Evolutionary conservation across 169 alveolate genomes (phyloP).

Genomic region (Babesia microti): DNA sequence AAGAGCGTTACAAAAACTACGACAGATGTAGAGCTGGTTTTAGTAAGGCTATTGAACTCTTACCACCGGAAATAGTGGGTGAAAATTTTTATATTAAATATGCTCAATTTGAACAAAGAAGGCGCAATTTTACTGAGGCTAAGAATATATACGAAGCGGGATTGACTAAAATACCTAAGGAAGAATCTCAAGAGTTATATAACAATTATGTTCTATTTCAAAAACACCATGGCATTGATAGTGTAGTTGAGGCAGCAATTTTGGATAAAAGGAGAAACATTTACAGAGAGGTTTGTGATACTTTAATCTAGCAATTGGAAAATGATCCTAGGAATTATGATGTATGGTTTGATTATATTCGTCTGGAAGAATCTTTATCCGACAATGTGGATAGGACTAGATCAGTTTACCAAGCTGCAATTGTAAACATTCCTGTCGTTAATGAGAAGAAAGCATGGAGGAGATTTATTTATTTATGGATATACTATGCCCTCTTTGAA

Average conservation of each 20-base stretch:
- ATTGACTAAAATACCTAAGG: constrained; percentile 79
- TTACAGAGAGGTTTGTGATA: constrained; percentile 49
- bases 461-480: constrained; percentile 84
- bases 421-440: constrained; percentile 81
- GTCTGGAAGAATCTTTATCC: constrained; percentile 82
- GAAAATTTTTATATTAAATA: constrained; percentile 85
- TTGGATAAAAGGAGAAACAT: constrained; percentile 63
- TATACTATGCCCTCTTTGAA: constrained; percentile 86
- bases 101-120: constrained; percentile 85
- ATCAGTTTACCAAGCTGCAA: constrained; percentile 87
- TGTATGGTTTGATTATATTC: constrained; percentile 88
- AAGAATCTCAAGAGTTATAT: constrained; percentile 73
- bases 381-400: constrained; percentile 53
- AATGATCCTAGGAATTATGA: constrained; percentile 82
- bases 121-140: constrained; percentile 80
- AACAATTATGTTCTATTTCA: constrained; percentile 80
- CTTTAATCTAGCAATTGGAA: constrained; percentile 38
- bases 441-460: constrained; percentile 81
- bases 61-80: constrained; percentile 78
- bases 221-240: constrained; percentile 82
- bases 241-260: constrained; percentile 77
- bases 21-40: constrained; percentile 74
- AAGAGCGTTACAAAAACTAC: constrained; percentile 76
- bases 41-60: constrained; percentile 68
- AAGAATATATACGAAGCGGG: constrained; percentile 85